Evolutionary conservation across 208 protist genomes (phyloP).

Genomic region (Eutreptiella sp.): DNA sequence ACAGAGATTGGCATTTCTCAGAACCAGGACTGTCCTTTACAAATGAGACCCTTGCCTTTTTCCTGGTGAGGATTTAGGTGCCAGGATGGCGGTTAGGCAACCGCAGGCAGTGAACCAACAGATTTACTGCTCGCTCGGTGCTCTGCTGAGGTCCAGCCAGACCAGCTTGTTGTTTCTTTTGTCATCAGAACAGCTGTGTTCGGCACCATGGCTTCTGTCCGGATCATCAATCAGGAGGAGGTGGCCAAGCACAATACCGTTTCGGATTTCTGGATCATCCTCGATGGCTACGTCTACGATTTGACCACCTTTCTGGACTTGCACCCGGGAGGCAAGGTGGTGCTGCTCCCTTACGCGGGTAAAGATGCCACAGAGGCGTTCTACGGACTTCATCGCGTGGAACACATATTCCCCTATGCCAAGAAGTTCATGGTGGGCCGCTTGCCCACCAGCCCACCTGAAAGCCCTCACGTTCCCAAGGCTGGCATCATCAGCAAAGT

Average conservation of each 20-base stretch:
- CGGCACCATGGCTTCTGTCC: no score
- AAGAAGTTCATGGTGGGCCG: slow-evolving; percentile 1
- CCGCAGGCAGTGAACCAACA: no score
- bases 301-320: slow-evolving; percentile 56
- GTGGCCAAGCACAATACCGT: slow-evolving; percentile 47
- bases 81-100: no score
- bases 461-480: no score
- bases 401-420: slow-evolving; percentile 4
- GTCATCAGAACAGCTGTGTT: no score
- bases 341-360: slow-evolving; percentile 53
- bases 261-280: slow-evolving; percentile 65
- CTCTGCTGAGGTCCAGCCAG: no score
- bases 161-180: no score
- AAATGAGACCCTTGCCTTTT: no score
- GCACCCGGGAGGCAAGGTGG: slow-evolving; percentile 56
- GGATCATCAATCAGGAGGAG: slow-evolving; percentile 38
- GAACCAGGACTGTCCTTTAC: no score
- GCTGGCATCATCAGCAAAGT: slow-evolving; percentile 9
- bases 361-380: slow-evolving; percentile 50
- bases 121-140: no score
- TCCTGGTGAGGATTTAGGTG: no score
- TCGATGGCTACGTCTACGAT: slow-evolving; percentile 63
- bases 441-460: slow-evolving; percentile 4
- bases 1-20: no score
- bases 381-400: slow-evolving; percentile 13